Base-by-base conservation (phyloP, 768 basidiomycete genomes). In the Kwoniella pini region DNA sequence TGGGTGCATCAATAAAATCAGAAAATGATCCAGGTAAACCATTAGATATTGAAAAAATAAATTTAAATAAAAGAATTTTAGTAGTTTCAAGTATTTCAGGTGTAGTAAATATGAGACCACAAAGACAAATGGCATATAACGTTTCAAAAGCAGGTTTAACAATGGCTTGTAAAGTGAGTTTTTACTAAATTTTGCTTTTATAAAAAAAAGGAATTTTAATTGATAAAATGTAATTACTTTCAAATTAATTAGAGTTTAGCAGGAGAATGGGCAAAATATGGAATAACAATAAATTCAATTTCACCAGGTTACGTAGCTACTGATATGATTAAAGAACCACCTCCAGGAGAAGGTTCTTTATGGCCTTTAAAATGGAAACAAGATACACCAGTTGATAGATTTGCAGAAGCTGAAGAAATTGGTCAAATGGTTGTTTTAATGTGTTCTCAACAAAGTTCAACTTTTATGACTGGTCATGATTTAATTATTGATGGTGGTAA, bases 391-490 rank as follows among this genome's bases (percentile, higher is more conserved):
- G 61, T 72, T 12, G 71, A 62, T 30, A 68, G 78, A 15, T 78
- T 77, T 55, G 77, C 71, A 0, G 38, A 59, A 1, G 55, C 77
- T 17, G 46, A 69, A 28, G 76, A 78, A 44, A 54, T 78, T 9
- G 78, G 74, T 6, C 60, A 73, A 26, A 58, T 69, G 30, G 61
- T 78, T 12, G 68, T 68, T 7, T 44, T 76, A 26, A 48, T 79
- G 57, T 54, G 61, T 26, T 72, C 71, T 1, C 57, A 60, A 15
- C 50, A 59, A 6, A 62, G 59, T 13, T 52, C 43, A 11, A 58
- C 63, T 4, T 79, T 75, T 59, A 73, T 78, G 76, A 77, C 77
- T 2, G 79, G 79, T 1, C 57, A 62, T 15, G 78, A 79, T 57
- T 46, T 79, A 0, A 68, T 77, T 2, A 53, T 75, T 24, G 76